A percentile compares a stretch with the other conserved stretches of the same genome.
These are phyloP conservation scores for Sclerotinia sclerotiorum DNA, from an alignment of 2,329 filamentous ascomycete species.

Conservation along the genomic window DNA sequence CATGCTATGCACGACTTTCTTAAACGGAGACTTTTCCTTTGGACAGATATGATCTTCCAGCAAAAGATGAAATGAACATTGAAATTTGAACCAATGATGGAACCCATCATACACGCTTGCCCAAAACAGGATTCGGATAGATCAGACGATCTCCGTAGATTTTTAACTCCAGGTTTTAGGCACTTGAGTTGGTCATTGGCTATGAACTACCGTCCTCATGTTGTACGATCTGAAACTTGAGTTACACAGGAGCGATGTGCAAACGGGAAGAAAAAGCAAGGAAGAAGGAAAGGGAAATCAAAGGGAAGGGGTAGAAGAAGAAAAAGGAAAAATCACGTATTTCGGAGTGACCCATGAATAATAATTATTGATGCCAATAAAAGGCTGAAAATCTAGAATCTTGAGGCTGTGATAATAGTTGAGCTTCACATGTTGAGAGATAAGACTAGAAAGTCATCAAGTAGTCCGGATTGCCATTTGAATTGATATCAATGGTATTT, in stretches of 20 bases:
- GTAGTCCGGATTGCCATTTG: neutral
- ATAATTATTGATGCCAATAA: neutral
- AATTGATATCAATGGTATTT: neutral
- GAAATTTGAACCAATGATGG: neutral
- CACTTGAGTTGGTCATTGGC: slow-evolving; percentile 8
- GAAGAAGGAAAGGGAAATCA: neutral
- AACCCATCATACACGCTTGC: neutral
- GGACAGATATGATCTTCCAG: neutral
- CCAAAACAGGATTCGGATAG: slow-evolving; percentile 14
- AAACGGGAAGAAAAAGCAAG: slow-evolving; percentile 11
- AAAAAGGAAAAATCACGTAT: neutral
- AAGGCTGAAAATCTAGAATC: neutral
- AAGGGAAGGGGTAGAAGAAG: neutral
- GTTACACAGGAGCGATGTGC: neutral
- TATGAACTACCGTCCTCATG: neutral
- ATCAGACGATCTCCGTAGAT: slow-evolving; percentile 22
- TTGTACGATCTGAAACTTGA: slow-evolving; percentile 14
- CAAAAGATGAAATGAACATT: neutral
- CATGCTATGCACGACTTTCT: neutral
- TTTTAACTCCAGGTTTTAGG: neutral
- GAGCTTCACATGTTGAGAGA: neutral
- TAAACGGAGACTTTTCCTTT: neutral
- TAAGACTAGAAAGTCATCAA: neutral
- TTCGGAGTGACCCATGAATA: neutral
- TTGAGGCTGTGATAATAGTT: neutral